These are phyloP conservation scores for Tephrocybe rancida DNA, from an alignment of 768 basidiomycete genomes.

Conservation along the genomic window DNA sequence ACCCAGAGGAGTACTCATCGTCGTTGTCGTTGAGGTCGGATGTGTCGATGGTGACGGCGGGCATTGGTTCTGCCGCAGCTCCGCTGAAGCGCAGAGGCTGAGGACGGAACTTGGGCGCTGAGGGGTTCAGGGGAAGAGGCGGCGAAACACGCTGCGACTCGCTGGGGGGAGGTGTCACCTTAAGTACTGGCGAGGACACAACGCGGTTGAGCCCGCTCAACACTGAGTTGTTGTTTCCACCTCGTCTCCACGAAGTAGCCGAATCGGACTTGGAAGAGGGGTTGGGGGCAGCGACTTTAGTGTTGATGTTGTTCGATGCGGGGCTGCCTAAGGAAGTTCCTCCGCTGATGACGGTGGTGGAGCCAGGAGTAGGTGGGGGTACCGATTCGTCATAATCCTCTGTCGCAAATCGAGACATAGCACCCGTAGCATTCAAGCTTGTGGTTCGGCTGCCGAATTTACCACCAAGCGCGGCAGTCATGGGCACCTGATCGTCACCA, in stretches of 20 bases:
- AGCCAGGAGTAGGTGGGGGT: constrained; percentile 58
- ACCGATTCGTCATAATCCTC: constrained; percentile 47
- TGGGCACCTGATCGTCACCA: constrained; percentile 66
- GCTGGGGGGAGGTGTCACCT: constrained; percentile 70
- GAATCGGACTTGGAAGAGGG: constrained; percentile 81
- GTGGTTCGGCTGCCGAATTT: constrained; percentile 70
- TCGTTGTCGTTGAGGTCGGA: constrained; percentile 56
- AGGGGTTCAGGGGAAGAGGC: constrained; percentile 44
- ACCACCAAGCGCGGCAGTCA: constrained; percentile 80
- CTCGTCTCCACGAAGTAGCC: constrained; percentile 81
- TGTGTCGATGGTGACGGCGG: constrained; percentile 59
- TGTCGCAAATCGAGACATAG: constrained; percentile 31
- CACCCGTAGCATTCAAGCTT: constrained; percentile 40
- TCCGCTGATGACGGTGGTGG: constrained; percentile 71
- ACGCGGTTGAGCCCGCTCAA: constrained; percentile 63
- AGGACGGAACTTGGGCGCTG: constrained; percentile 31
- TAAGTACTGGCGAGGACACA: constrained; percentile 66
- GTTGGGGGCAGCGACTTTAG: constrained; percentile 22
- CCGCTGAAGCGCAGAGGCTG: constrained; percentile 47
- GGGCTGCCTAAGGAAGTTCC: constrained; percentile 68
- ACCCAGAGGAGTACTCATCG: constrained; percentile 60
- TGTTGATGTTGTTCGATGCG: constrained; percentile 38
- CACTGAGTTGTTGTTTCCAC: constrained; percentile 70
- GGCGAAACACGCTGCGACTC: constrained; percentile 56
- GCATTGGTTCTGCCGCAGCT: constrained; percentile 51